Evolutionary conservation across 2,329 filamentous ascomycete species (phyloP).

Genomic region (Thielaviopsis musarum): DNA sequence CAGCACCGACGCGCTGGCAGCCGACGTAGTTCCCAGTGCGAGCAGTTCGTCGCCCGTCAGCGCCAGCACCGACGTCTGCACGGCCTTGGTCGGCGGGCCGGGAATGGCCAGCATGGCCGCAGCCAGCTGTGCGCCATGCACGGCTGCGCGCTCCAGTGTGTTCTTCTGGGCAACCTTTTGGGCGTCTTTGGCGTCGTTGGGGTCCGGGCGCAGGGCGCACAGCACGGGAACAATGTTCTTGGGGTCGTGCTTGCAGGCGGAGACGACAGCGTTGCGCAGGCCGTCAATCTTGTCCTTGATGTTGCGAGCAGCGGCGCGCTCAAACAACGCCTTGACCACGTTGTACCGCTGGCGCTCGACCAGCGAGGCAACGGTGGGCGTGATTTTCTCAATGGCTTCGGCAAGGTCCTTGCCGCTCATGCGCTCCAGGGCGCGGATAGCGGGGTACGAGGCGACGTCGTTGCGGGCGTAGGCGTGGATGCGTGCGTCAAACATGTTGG

Average conservation of each 20-base stretch:
- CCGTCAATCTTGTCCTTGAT: conserved; percentile 33
- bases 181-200: conserved; percentile 17
- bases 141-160: conserved; percentile 14
- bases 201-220: conserved; percentile 27
- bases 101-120: conserved; percentile 63
- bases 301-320: conserved; percentile 59
- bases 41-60: conserved; percentile 39
- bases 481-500: conserved; percentile 59
- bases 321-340: conserved; percentile 66
- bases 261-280: conserved; percentile 30
- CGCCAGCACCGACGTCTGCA: conserved; percentile 55
- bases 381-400: conserved; percentile 52
- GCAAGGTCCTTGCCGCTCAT: conserved; percentile 74
- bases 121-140: conserved; percentile 67
- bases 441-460: conserved; percentile 77
- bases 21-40: conserved; percentile 42
- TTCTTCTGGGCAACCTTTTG: conserved; percentile 6
- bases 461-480: conserved; percentile 73
- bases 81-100: conserved; percentile 48
- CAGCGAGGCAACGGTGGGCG: conserved; percentile 55
- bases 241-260: conserved; percentile 30
- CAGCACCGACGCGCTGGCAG: conserved; percentile 32
- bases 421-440: conserved; percentile 65
- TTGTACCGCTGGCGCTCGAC: conserved; percentile 61
- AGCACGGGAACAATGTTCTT: conserved; percentile 32